Evolutionary conservation across 2,329 filamentous ascomycete genomes (phyloP), one percentile per base, ranked within the genome.

Genomic region (Fusarium anthophilum): DNA sequence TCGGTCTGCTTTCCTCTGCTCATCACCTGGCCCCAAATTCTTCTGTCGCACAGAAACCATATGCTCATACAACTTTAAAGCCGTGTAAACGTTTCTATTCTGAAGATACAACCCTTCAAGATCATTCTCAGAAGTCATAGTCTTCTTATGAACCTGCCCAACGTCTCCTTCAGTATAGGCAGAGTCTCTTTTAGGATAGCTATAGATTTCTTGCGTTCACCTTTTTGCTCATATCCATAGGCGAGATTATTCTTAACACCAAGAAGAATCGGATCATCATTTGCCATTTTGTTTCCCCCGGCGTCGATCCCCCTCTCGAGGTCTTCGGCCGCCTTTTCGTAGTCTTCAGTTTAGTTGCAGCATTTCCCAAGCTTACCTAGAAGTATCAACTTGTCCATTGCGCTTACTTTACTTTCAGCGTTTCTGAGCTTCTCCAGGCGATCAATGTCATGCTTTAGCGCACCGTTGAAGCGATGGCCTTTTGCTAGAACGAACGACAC

Each of bases 141-240:
- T 45, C 8, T 5, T 3, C 3, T 7, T 18, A 6, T 37, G 8
- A 1, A 11, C 7, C 3, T 5, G 8, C 8, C 38, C 38, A 17
- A n/a, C n/a, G n/a, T n/a, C n/a, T n/a, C n/a, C n/a, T n/a, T n/a
- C n/a, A n/a, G n/a, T n/a, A n/a, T n/a, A 0, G 50, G 32, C 3
- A 63, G 13, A 1, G 15, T 8, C 3, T 63, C 26, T 17, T 57
- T 22, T 5, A 32, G 6, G 4, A 38, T 0, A 13, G 15, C 2
- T 1, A 56, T 56, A 3, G 12, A 1, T 14, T 56, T 6, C 1
- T 9, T 44, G 0, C 20, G 15, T 8, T 32, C 5, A 4, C 10
- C 30, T 20, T 38, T 22, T 2, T 38, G 8, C 3, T 2, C 24
- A 7, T 32, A 30, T 11, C 7, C 24, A n/a, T 38, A 30, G 6